Evolutionary conservation across 75 land plant genomes (phyloP), one percentile per base, ranked within the genome.

Genomic region (Picea glauca): DNA sequence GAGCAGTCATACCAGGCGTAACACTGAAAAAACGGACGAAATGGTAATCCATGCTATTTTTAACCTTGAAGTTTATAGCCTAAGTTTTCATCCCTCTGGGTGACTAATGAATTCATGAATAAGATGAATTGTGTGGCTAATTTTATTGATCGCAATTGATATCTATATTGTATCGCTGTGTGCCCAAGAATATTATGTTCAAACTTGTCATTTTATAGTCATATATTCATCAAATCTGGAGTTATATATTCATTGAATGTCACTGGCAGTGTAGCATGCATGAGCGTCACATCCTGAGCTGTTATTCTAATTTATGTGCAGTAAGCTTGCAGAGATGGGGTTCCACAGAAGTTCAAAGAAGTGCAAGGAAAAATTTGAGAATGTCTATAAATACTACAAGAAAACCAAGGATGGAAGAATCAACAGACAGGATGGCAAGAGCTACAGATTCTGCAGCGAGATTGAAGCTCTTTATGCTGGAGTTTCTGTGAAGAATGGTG

Each of bases 361-460:
- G 50, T 84, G 85, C 75, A 84, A 84, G 84, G 85, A 84, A 54
- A 84, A 84, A 67, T 84, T 84, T 23, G 83, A 84, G 68, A 87
- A 87, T 59, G 80, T 87, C 5, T 64, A 80, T 78, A 87, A 87
- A 63, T 87, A 87, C 67, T 85, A 87, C 80, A 87, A 87, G 84
- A 85, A 81, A 80, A 80, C 88, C 54, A 85, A 76, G 88, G 83
- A 75, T 11, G 85, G 84, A 60, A 81, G 61, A 59, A 56, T 61
- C 30, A 63, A 76, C 26, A 60, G 79, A n/a, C 78, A 81, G 74
- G 84, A 70, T 58, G 79, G 84, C 38, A 81, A 81, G 62, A 43
- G 31, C 76, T 83, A 83, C 78, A 73, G 70, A 35, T 83, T 83
- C 57, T 65, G 20, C 40, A 57, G 78, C 8, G 82, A 80, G 58